Percentiles rank a stretch among this genome's conserved stretches.
These are phyloP conservation scores for Puccinia triticina DNA, from an alignment of 1,284 basidiomycete species.

Conservation along the genomic window DNA sequence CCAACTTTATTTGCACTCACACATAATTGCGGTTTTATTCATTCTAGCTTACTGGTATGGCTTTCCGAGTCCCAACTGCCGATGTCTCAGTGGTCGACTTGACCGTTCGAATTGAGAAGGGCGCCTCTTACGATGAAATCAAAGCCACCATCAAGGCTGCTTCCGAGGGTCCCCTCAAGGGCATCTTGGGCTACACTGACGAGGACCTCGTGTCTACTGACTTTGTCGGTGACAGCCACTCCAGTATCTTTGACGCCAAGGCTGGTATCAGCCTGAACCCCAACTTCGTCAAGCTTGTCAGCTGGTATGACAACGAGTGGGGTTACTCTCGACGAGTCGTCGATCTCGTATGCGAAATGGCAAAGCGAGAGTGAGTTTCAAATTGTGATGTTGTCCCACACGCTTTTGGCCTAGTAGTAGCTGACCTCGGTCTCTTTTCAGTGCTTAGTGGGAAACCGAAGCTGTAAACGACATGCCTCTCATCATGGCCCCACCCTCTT, in stretches of 20 bases:
- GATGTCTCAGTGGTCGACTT: constrained; percentile 99
- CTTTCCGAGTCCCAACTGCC: constrained; percentile 96
- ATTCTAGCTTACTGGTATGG: constrained; percentile 70
- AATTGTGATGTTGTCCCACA: background rate
- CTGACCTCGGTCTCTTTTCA: constrained; percentile 38
- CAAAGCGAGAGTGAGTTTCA: constrained; percentile 62
- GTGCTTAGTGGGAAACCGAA: constrained; percentile 50
- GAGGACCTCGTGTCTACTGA: constrained; percentile 93
- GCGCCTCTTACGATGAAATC: constrained; percentile 72
- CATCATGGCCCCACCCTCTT: background rate
- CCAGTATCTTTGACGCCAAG: constrained; percentile 81
- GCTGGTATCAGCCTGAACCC: constrained; percentile 91
- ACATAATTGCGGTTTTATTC: constrained; percentile 29
- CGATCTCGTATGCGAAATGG: constrained; percentile 83
- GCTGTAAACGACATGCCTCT: background rate
- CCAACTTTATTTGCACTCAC: background rate
- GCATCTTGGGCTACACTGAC: constrained; percentile 92
- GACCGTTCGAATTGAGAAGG: constrained; percentile 88
- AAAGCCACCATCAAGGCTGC: constrained; percentile 84
- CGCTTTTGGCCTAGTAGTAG: background rate
- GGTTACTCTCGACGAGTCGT: constrained; percentile 93
- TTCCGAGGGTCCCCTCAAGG: constrained; percentile 71
- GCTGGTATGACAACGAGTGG: constrained; percentile 85
- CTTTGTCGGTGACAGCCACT: constrained; percentile 78
- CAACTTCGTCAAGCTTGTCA: constrained; percentile 92